Percentiles rank a stretch among this genome's conserved stretches.
Conservation (phyloP, 2,329 filamentous ascomycete genomes). For the Thielaviopsis ethacetica region DNA sequence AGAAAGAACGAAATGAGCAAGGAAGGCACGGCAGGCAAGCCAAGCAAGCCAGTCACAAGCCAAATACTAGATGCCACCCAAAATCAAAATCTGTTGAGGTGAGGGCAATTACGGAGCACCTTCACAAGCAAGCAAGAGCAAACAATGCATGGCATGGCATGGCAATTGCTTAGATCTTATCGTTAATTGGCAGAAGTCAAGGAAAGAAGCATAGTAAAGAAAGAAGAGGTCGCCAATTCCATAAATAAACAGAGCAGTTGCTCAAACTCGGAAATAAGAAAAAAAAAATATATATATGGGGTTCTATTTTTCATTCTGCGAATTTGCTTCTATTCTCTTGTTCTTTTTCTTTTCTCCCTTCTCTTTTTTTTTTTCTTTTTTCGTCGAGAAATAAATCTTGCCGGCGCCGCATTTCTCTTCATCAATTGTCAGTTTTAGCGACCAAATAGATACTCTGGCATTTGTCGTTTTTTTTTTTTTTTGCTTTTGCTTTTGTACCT, state of each 20-base stretch:
- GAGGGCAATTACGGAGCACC: neutral
- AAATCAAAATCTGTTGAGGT: neutral
- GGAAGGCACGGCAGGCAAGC: neutral
- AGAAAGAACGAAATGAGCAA: neutral
- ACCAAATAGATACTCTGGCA: neutral
- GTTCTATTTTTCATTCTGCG: neutral
- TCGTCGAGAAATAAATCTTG: no score
- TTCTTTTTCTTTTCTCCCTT: neutral
- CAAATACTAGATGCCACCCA: neutral
- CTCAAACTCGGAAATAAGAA: neutral
- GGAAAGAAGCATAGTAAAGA: neutral
- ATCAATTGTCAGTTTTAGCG: neutral
- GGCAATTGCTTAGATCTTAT: neutral
- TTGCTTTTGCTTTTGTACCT: neutral
- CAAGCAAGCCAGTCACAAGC: neutral
- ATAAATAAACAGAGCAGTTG: neutral
- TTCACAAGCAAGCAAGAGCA: neutral
- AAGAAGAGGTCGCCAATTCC: neutral
- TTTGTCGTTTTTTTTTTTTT: neutral
- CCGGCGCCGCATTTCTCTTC: no score
- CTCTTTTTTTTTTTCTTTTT: neutral
- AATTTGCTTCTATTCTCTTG: neutral
- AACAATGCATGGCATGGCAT: neutral
- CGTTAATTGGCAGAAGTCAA: neutral
- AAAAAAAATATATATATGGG: no score